Percentiles rank a stretch among this genome's conserved stretches.
Evolutionary conservation across 2,329 filamentous ascomycete species (phyloP).

Genomic region (Trichoderma polysporum): DNA sequence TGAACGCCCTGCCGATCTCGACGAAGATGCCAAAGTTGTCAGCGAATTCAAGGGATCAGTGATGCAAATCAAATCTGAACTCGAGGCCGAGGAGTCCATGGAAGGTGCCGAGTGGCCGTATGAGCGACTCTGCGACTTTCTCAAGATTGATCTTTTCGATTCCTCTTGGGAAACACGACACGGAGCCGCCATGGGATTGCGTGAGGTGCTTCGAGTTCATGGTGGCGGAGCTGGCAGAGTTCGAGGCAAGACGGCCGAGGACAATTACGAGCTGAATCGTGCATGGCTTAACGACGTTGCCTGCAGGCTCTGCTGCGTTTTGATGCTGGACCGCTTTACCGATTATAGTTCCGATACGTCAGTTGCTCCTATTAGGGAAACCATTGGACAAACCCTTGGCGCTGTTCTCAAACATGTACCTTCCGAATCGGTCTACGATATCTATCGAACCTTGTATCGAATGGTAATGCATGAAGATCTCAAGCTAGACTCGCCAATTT

Average conservation of each 20-base stretch:
- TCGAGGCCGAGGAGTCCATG: conserved; percentile 74
- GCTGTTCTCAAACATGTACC: conserved; percentile 84
- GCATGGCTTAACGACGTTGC: conserved; percentile 91
- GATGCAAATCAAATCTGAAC: conserved; percentile 78
- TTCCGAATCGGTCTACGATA: conserved; percentile 72
- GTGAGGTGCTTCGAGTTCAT: conserved; percentile 90
- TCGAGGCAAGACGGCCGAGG: conserved; percentile 64
- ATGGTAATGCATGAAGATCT: conserved; percentile 91
- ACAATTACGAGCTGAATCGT: conserved; percentile 79
- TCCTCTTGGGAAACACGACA: conserved; percentile 93
- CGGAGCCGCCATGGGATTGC: conserved; percentile 90
- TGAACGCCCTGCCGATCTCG: conserved; percentile 71
- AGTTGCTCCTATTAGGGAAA: conserved; percentile 93
- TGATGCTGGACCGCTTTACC: conserved; percentile 96
- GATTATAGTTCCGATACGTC: conserved; percentile 98
- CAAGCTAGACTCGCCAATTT: conserved; percentile 69
- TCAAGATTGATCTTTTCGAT: conserved; percentile 92
- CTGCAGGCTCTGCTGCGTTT: conserved; percentile 90
- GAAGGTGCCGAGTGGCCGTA: conserved; percentile 90
- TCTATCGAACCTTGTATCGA: conserved; percentile 80
- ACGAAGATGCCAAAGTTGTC: conserved; percentile 89
- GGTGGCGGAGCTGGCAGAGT: conserved; percentile 81
- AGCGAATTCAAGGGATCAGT: conserved; percentile 90
- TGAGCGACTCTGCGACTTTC: conserved; percentile 88
- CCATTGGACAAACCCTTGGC: conserved; percentile 89